These are phyloP conservation scores for Irpex lacteus DNA, from an alignment of 1,284 basidiomycete genomes.

Conservation along the genomic window DNA sequence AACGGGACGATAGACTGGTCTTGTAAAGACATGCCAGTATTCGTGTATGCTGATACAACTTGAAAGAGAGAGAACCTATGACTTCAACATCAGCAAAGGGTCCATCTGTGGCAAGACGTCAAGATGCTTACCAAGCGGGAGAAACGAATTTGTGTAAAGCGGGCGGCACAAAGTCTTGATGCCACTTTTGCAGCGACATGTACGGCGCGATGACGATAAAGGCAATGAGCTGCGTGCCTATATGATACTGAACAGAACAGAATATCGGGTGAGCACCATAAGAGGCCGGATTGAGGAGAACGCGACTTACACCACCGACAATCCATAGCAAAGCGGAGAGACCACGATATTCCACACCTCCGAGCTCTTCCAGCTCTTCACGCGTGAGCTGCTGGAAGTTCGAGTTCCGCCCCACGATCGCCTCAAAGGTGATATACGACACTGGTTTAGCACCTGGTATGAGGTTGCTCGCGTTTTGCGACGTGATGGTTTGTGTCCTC, in stretches of 20 bases:
- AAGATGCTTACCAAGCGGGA: slow-evolving; percentile 50
- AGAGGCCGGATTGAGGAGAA: neutral
- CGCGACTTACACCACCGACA: slow-evolving; percentile 40
- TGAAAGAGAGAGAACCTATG: slow-evolving; percentile 86
- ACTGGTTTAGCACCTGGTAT: slow-evolving; percentile 52
- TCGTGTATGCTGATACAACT: slow-evolving; percentile 85
- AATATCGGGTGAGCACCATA: neutral
- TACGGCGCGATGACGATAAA: slow-evolving; percentile 75
- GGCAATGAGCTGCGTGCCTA: slow-evolving; percentile 23
- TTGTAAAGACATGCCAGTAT: slow-evolving; percentile 87
- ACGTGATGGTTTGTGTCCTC: slow-evolving; percentile 28
- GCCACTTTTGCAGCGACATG: slow-evolving; percentile 55
- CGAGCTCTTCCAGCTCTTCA: slow-evolving; percentile 88
- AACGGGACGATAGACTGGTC: slow-evolving; percentile 90
- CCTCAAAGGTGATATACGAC: slow-evolving; percentile 86
- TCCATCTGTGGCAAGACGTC: neutral
- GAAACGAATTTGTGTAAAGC: slow-evolving; percentile 51
- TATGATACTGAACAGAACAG: slow-evolving; percentile 56
- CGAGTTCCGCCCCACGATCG: slow-evolving; percentile 87
- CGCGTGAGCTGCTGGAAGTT: slow-evolving; percentile 76
- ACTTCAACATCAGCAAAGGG: neutral
- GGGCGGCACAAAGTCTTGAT: slow-evolving; percentile 52
- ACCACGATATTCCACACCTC: slow-evolving; percentile 91
- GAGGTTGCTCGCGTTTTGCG: slow-evolving; percentile 24
- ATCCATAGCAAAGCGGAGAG: slow-evolving; percentile 80